phyloP scores from a whole-genome alignment of 768 basidiomycete species.

The Macrolepiota fuliginosa region DNA sequence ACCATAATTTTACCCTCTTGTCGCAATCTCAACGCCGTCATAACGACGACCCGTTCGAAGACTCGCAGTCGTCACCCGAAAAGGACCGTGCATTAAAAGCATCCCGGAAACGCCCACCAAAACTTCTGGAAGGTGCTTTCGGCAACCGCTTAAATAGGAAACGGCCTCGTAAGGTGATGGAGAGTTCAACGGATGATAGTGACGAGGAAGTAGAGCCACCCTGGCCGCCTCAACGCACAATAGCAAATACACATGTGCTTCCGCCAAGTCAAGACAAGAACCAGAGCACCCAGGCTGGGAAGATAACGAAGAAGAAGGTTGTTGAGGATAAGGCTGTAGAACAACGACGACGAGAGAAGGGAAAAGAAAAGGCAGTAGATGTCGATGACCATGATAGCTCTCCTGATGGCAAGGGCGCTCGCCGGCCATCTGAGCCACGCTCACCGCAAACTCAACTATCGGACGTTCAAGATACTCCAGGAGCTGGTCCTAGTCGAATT shows the following conservation, averaged over 20 bases:
- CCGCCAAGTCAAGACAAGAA: neutral
- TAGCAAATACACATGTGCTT: neutral
- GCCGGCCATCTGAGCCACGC: neutral
- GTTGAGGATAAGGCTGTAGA: neutral
- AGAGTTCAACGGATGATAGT: conserved; percentile 1
- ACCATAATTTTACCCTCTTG: neutral
- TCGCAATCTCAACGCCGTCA: neutral
- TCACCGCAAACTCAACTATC: neutral
- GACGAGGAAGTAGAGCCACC: neutral
- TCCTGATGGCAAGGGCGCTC: neutral
- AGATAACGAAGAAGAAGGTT: neutral
- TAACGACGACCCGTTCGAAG: conserved; percentile 5
- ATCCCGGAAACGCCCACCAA: neutral
- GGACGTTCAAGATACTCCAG: neutral
- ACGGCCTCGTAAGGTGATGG: neutral
- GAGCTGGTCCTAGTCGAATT: neutral
- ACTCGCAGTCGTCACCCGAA: neutral
- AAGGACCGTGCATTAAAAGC: neutral
- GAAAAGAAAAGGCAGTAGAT: conserved; percentile 2
- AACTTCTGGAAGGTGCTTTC: neutral
- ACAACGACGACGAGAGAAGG: neutral
- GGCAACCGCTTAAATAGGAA: neutral
- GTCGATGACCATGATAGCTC: neutral
- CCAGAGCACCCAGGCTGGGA: neutral
- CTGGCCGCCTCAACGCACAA: conserved; percentile 6